Evolutionary conservation across 148 eudicot genomes (phyloP).

Genomic region (Diospyros kaki): DNA sequence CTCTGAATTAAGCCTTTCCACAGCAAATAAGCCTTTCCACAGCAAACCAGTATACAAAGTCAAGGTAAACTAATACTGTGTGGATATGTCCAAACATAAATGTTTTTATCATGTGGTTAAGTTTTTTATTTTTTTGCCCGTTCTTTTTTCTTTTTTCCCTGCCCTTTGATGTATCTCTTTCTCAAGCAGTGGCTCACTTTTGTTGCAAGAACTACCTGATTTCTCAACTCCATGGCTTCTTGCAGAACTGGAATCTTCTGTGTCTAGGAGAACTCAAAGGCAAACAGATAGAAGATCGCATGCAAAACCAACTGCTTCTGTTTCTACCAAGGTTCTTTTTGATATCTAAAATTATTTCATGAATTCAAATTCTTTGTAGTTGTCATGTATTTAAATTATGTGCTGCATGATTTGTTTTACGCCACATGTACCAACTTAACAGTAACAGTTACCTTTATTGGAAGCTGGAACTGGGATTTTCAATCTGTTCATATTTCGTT

Average conservation of each 20-base stretch:
- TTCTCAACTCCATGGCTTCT: conserved; percentile 15
- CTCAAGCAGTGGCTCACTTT: not conserved
- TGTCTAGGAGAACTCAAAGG: conserved; percentile 39
- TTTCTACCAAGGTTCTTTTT: conserved; percentile 45
- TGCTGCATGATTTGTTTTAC: not conserved
- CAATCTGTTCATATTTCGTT: not conserved
- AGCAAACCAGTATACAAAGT: not conserved
- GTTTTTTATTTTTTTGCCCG: not conserved
- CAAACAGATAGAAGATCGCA: conserved; percentile 30
- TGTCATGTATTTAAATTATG: not conserved
- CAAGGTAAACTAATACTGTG: not conserved
- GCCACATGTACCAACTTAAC: conserved; percentile 7
- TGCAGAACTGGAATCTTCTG: conserved; percentile 50
- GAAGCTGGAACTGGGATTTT: not conserved
- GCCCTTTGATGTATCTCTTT: too few species aligned
- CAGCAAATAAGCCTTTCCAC: not conserved
- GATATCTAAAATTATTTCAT: not conserved
- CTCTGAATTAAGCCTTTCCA: not conserved
- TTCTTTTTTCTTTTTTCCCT: too few species aligned
- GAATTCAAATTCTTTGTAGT: not conserved
- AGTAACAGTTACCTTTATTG: not conserved
- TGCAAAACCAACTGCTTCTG: conserved; percentile 25
- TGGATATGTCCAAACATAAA: not conserved
- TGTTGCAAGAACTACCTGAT: not conserved
- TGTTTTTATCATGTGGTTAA: not conserved